phyloP scores from a whole-genome alignment of 768 basidiomycete species.

The Gelatoporia subvermispora region DNA sequence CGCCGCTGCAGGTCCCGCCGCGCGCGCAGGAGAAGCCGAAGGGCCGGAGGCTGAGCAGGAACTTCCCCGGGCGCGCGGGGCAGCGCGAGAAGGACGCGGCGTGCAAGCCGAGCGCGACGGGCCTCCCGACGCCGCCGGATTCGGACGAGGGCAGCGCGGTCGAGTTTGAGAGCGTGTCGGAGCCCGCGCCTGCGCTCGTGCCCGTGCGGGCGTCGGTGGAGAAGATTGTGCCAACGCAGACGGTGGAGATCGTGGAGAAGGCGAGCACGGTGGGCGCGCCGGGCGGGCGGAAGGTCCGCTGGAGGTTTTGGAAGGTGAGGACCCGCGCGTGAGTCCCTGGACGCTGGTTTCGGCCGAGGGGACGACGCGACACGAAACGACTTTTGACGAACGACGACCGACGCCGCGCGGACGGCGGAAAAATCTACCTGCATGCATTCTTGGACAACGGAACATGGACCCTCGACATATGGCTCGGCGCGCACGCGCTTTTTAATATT shows the following conservation, averaged over 20 bases:
- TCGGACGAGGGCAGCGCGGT: slow-evolving; percentile 24
- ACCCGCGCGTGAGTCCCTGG: too few species aligned
- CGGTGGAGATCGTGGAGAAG: slow-evolving; percentile 3
- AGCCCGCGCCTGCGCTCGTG: background rate
- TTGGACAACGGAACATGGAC: too few species aligned
- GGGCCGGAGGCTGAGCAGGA: background rate
- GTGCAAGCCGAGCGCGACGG: background rate
- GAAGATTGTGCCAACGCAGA: background rate
- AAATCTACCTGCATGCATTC: too few species aligned
- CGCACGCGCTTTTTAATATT: too few species aligned
- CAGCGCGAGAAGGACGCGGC: slow-evolving; percentile 1
- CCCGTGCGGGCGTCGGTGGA: background rate
- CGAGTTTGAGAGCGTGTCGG: background rate
- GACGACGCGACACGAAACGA: too few species aligned
- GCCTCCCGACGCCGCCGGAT: slow-evolving; percentile 26
- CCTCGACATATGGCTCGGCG: too few species aligned
- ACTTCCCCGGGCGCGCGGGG: background rate
- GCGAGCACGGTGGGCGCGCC: too few species aligned
- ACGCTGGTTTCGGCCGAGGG: too few species aligned
- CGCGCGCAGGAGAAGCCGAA: background rate
- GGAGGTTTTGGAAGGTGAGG: background rate
- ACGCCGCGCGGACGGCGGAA: too few species aligned
- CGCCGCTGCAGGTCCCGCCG: background rate
- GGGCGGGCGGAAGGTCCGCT: background rate
- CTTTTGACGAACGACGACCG: too few species aligned